Evolutionary conservation across 352 stramenopile species (phyloP).

Genomic region (Heterotrichella gracilis): DNA sequence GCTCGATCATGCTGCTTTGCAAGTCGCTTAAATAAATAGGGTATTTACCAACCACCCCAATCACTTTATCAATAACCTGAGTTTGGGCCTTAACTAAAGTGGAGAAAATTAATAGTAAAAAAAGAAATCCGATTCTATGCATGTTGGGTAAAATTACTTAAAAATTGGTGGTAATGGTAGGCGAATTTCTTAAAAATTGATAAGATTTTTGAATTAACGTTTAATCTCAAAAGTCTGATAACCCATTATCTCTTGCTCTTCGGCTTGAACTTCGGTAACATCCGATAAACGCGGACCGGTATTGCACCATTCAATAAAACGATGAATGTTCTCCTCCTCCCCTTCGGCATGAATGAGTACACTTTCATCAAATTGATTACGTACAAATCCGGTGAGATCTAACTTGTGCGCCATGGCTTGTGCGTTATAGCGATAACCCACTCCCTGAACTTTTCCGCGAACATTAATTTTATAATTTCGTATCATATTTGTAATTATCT

Average conservation of each 20-base stretch:
- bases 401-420: background rate
- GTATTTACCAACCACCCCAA: background rate
- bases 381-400: background rate
- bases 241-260: background rate
- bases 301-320: background rate
- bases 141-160: background rate
- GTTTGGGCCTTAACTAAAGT: background rate
- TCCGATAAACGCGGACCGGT: background rate
- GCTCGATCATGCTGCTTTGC: background rate
- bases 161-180: background rate
- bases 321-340: background rate
- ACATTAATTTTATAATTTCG: background rate
- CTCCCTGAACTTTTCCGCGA: background rate
- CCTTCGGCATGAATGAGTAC: background rate
- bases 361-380: background rate
- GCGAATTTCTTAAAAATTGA: too few species aligned
- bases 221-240: conserved; percentile 1
- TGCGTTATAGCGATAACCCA: background rate
- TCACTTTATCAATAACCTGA: conserved; percentile 1
- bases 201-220: too few species aligned
- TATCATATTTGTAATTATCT: background rate
- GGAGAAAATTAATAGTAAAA: background rate
- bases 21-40: background rate
- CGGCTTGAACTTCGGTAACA: background rate
- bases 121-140: background rate